Base-by-base conservation (phyloP, 257 asterid genomes). In the Solanum pinnatisectum region DNA sequence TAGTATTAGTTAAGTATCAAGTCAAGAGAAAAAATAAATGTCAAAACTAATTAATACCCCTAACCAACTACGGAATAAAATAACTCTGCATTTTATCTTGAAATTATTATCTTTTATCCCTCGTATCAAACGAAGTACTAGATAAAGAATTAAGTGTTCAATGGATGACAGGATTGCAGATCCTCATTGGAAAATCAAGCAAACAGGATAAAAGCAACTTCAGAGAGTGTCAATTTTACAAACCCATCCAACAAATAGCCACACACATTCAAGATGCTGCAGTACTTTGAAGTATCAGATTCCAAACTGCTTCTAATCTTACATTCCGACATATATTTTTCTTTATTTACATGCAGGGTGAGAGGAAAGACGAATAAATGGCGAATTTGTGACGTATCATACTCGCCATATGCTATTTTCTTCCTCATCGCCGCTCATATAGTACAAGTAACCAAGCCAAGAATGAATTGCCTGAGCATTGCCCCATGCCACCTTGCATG, bases 381-480 rank as follows among this genome's bases (percentile, higher is more conserved):
- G 89, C 77, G 90, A 83, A 91, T 87, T 70, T 89, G 88, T 39
- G 77, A 87, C 70, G 42, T 6, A 65, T 87, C 84, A 36, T 86
- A 74, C 65, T 40, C 85, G 46, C 89, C 89, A 88, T 49, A 40
- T 39, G 22, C 67, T 40, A 81, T 27, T 84, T 59, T 63, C 88
- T 88, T 84, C 84, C 88, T 37, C 90, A 84, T 87, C 88, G 11
- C 74, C 91, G 30, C 83, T 46, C 68, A 81, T 81, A 49, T 46
- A 81, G 85, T 83, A 77, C 42, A 91, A 90, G 96, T 94, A 92
- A 94, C 95, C 92, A 93, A 95, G 98, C 97, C 98, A 95, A 94
- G 98, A 95, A 94, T 95, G 98, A 95, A 95, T 95, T 95, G 98
- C 98, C 98, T 87, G 96, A 92, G 93, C 93, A 89, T 65, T 71